Evolutionary conservation across 345 rosid genomes (phyloP).

Genomic region (Populus euphratica): DNA sequence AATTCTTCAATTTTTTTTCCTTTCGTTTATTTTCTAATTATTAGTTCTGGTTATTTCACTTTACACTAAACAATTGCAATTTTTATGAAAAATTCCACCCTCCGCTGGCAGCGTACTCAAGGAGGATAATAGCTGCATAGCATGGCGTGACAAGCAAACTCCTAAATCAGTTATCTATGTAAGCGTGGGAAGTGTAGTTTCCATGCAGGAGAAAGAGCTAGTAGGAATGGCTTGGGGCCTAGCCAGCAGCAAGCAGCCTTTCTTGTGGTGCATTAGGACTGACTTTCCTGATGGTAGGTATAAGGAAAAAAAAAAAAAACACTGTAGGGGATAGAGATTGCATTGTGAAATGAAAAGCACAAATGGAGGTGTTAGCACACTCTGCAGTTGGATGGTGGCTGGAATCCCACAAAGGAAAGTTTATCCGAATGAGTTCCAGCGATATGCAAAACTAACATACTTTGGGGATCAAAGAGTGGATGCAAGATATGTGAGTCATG

Average conservation of each 20-base stretch:
- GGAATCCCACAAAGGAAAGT: conserved; percentile 31
- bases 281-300: background rate
- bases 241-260: conserved; percentile 26
- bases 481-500: conserved; percentile 14
- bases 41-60: too few species aligned
- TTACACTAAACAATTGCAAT: too few species aligned
- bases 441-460: conserved; percentile 17
- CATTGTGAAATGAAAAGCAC: conserved; percentile 37
- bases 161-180: conserved; percentile 23
- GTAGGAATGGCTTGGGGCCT: conserved; percentile 28
- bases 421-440: conserved; percentile 25
- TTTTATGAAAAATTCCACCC: background rate
- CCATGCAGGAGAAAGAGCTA: conserved; percentile 20
- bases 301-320: too few species aligned
- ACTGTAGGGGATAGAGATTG: conserved; percentile 17
- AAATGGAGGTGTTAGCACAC: conserved; percentile 27
- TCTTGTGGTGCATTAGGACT: conserved; percentile 32
- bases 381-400: conserved; percentile 27
- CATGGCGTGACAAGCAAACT: conserved; percentile 29
- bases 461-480: conserved; percentile 23
- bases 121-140: conserved; percentile 22
- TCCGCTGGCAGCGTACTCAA: conserved; percentile 1
- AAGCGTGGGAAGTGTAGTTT: conserved; percentile 30
- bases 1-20: too few species aligned
- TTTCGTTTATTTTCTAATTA: too few species aligned